Evolutionary conservation across 73 alveolate genomes (phyloP).

Genomic region (Stentor coeruleus): DNA sequence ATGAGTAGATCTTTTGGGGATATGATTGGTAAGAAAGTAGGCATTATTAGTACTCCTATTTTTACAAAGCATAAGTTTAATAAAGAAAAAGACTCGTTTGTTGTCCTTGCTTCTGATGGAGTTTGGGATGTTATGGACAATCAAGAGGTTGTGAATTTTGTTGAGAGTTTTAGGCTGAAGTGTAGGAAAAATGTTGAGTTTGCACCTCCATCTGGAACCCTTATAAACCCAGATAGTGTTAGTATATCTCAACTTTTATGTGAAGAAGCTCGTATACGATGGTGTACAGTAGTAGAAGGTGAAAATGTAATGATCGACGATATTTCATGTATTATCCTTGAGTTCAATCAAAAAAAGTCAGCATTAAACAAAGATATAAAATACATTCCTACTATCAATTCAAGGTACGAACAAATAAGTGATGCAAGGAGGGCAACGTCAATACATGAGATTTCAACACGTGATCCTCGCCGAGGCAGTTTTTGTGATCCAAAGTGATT

Average conservation of each 20-base stretch:
- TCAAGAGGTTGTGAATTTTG: slow-evolving; percentile 42
- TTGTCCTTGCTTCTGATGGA: slow-evolving; percentile 13
- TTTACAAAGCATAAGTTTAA: not conserved
- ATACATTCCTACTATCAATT: not conserved
- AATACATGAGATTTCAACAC: not conserved
- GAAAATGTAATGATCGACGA: slow-evolving; percentile 23
- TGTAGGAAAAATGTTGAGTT: not conserved
- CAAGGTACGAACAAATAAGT: not conserved
- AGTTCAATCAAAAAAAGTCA: not conserved
- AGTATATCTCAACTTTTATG: slow-evolving; percentile 5
- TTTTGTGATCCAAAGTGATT: not conserved
- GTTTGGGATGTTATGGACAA: slow-evolving; percentile 50
- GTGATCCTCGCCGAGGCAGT: slow-evolving; percentile 28
- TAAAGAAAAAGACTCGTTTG: not conserved
- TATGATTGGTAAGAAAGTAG: not conserved
- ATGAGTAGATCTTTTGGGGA: not conserved
- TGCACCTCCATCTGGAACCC: not conserved
- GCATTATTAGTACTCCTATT: not conserved
- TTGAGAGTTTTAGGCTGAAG: not conserved
- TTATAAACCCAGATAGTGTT: not conserved
- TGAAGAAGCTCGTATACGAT: slow-evolving; percentile 21
- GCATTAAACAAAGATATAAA: not conserved
- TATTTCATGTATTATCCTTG: slow-evolving; percentile 4
- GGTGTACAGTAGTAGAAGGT: slow-evolving; percentile 4
- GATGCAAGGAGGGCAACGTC: not conserved